Percentiles rank a stretch among this genome's conserved stretches.
Conservation (phyloP, 192 early-diverging fungal genomes). For the Lobulomyces angularis region DNA sequence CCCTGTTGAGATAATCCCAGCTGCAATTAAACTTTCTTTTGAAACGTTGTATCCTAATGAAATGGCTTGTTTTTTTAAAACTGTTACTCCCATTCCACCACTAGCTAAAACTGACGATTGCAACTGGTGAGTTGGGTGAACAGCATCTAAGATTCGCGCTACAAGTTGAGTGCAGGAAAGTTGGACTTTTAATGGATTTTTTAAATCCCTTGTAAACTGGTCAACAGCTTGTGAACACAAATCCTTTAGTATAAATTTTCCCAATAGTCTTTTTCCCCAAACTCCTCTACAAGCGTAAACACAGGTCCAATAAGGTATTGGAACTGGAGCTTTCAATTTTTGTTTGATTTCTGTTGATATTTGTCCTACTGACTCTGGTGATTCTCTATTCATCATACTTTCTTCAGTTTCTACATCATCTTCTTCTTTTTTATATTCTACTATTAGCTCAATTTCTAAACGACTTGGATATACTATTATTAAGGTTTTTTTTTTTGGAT, state of each 20-base stretch:
- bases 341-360: not conserved
- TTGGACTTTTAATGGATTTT: slow-evolving; percentile 3
- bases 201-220: slow-evolving; percentile 6
- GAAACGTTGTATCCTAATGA: slow-evolving; percentile 25
- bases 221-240: slow-evolving; percentile 23
- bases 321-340: not conserved
- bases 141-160: slow-evolving; percentile 27
- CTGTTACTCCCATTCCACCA: slow-evolving; percentile 18
- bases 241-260: slow-evolving; percentile 9
- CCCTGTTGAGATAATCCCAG: not conserved
- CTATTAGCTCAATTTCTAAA: no score
- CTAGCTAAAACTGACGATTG: slow-evolving; percentile 27
- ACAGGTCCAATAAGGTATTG: slow-evolving; percentile 15
- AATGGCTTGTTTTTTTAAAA: slow-evolving; percentile 25
- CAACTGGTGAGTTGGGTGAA: slow-evolving; percentile 36
- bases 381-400: no score
- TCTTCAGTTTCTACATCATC: no score
- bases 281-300: slow-evolving; percentile 15
- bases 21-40: slow-evolving; percentile 11
- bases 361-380: no score
- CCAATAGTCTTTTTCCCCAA: slow-evolving; percentile 11
- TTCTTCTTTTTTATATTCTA: no score
- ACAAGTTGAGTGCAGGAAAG: slow-evolving; percentile 23
- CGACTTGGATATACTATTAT: no score
- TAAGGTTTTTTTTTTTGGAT: no score